Percentiles rank a stretch among this genome's conserved stretches.
phyloP scores from a whole-genome alignment of 78 protist genomes.

The Anaeramoeba flamelloides region DNA sequence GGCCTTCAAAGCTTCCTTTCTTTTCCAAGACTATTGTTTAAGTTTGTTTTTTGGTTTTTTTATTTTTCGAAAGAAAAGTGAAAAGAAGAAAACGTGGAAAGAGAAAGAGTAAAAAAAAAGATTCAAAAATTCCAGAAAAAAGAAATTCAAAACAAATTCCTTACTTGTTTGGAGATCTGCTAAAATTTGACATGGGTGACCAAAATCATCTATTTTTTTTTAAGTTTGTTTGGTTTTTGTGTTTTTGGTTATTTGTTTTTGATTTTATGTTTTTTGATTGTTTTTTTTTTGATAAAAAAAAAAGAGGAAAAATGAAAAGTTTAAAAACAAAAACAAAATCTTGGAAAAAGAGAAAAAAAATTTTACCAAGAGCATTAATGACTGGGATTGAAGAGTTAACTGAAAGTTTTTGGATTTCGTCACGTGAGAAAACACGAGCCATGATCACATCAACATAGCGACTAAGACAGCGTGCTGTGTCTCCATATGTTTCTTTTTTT shows the following conservation, averaged over 20 bases:
- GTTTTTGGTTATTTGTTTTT: no score
- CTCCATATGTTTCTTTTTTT: conserved; percentile 35
- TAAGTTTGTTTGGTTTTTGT: no score
- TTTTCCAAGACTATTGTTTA: conserved; percentile 6
- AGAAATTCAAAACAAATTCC: conserved; percentile 7
- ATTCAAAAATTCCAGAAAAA: background rate
- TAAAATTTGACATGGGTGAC: conserved; percentile 49
- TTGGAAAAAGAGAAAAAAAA: conserved; percentile 25
- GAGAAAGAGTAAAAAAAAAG: conserved; percentile 7
- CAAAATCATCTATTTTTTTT: no score
- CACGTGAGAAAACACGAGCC: conserved; percentile 30
- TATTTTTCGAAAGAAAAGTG: no score
- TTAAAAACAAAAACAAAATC: no score
- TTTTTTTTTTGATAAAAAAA: no score
- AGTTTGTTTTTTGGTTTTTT: no score
- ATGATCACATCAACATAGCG: conserved; percentile 27
- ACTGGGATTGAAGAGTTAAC: conserved; percentile 37
- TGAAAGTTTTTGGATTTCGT: conserved; percentile 28
- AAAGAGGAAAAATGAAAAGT: no score
- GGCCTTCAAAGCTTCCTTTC: conserved; percentile 23
- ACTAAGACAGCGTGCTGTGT: conserved; percentile 34
- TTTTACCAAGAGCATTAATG: conserved; percentile 58
- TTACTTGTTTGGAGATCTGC: conserved; percentile 47
- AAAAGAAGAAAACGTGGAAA: no score
- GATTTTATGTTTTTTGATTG: no score